A percentile compares a stretch with the other conserved stretches of the same genome.
phyloP scores from a whole-genome alignment of 805 yeast genomes.

The Zygotorulaspora chibaensis region DNA sequence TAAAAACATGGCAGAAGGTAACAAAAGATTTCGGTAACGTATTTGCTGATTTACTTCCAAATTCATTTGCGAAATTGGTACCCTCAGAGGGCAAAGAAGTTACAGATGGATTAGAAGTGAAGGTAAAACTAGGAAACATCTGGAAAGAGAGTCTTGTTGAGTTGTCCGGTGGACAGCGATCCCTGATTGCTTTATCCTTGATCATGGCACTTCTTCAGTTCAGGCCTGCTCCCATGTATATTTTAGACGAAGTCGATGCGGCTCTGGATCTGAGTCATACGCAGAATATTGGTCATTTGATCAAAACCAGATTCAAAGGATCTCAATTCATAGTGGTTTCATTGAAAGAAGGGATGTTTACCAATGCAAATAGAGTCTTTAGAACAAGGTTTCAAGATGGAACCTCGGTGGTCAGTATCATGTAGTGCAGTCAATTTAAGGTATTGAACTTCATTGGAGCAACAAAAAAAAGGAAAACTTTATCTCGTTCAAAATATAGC shows the following conservation, averaged over 20 bases:
- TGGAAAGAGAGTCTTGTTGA: slow-evolving; percentile 97
- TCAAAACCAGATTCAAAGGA: slow-evolving; percentile 90
- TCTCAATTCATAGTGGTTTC: slow-evolving; percentile 96
- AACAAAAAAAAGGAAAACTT: background rate
- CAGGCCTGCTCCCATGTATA: slow-evolving; percentile 98
- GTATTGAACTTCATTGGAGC: too few relatives aligned
- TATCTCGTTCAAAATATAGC: background rate
- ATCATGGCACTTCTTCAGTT: slow-evolving; percentile 89
- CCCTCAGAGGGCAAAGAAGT: slow-evolving; percentile 78
- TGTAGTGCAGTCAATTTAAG: slow-evolving; percentile 35
- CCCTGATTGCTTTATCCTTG: slow-evolving; percentile 85
- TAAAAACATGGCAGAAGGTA: slow-evolving; percentile 82
- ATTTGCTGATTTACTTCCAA: slow-evolving; percentile 83
- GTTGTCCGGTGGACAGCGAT: slow-evolving; percentile 94
- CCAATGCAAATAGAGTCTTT: slow-evolving; percentile 92
- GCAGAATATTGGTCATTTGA: slow-evolving; percentile 93
- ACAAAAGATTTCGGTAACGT: slow-evolving; percentile 85
- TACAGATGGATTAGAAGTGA: slow-evolving; percentile 85
- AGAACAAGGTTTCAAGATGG: slow-evolving; percentile 95
- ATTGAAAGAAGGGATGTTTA: slow-evolving; percentile 96
- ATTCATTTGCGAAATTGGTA: slow-evolving; percentile 83
- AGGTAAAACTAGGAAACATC: slow-evolving; percentile 81
- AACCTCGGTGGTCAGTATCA: slow-evolving; percentile 80
- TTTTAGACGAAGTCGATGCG: slow-evolving; percentile 96
- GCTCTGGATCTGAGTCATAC: slow-evolving; percentile 96